A percentile compares a stretch with the other conserved stretches of the same genome.
Evolutionary conservation across 73 alveolate genomes (phyloP).

Genomic region (Paramecium tetraurelia): DNA sequence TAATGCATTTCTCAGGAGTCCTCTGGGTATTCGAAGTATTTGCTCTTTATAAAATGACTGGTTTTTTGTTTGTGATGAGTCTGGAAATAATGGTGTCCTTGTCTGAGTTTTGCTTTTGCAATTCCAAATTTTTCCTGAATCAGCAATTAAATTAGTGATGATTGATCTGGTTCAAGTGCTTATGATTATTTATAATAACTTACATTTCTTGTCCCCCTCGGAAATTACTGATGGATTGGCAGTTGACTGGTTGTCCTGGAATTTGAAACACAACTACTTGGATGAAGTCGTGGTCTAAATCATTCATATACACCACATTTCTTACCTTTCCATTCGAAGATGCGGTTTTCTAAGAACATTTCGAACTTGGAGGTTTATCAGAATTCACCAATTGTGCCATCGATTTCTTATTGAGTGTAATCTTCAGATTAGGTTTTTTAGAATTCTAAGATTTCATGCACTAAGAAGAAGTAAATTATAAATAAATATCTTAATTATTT

Average conservation of each 20-base stretch:
- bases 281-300: background rate
- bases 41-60: background rate
- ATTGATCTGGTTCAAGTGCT: background rate
- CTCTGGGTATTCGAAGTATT: background rate
- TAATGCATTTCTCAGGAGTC: background rate
- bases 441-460: background rate
- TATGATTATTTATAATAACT: background rate
- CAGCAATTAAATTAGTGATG: background rate
- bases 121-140: background rate
- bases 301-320: background rate
- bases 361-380: background rate
- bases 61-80: background rate
- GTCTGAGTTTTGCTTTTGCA: background rate
- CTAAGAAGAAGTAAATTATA: background rate
- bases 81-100: background rate
- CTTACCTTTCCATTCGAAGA: background rate
- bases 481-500: background rate
- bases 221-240: background rate
- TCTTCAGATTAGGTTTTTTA: background rate
- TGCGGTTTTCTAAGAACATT: background rate
- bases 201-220: background rate
- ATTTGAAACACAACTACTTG: background rate
- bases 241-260: background rate
- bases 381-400: background rate
- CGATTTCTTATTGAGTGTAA: background rate